A percentile compares a stretch with the other conserved stretches of the same genome.
phyloP scores from a whole-genome alignment of 345 rosid genomes.

The Nasturtium officinale region DNA sequence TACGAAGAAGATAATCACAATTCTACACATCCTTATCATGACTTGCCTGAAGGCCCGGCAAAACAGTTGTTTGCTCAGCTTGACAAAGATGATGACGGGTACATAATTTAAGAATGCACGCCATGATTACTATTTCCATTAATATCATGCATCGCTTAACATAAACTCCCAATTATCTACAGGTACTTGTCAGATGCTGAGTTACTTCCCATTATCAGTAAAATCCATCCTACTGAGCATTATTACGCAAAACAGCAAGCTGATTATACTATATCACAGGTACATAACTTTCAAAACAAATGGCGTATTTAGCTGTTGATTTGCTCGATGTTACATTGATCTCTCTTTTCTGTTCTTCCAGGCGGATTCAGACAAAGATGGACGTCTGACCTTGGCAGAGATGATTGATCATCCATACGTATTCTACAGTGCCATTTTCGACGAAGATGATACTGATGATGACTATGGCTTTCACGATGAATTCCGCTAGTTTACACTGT shows the following conservation, averaged over 20 bases:
- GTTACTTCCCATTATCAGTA: constrained; percentile 72
- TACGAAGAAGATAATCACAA: constrained; percentile 81
- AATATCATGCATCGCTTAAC: constrained; percentile 14
- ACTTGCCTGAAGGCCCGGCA: constrained; percentile 76
- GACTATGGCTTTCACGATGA: constrained; percentile 72
- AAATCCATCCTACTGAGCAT: constrained; percentile 90
- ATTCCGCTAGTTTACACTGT: constrained; percentile 60
- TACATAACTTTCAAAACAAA: constrained; percentile 30
- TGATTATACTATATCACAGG: constrained; percentile 90
- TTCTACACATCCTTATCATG: constrained; percentile 61
- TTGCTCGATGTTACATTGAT: not conserved
- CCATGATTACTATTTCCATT: constrained; percentile 18
- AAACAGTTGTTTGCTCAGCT: constrained; percentile 71
- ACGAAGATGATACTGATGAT: constrained; percentile 68
- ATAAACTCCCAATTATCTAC: constrained; percentile 22
- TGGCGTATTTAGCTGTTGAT: constrained; percentile 14
- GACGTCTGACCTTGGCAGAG: constrained; percentile 72
- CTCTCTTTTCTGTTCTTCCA: constrained; percentile 44
- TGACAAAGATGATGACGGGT: constrained; percentile 93
- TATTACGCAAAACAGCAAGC: constrained; percentile 97
- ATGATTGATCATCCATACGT: constrained; percentile 93
- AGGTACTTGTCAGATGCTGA: constrained; percentile 80
- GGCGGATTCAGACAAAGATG: constrained; percentile 92
- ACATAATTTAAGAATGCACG: constrained; percentile 18
- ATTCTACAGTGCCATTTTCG: constrained; percentile 89